Evolutionary conservation across 768 basidiomycete genomes (phyloP).

Genomic region (Panaeolus cyanescens): DNA sequence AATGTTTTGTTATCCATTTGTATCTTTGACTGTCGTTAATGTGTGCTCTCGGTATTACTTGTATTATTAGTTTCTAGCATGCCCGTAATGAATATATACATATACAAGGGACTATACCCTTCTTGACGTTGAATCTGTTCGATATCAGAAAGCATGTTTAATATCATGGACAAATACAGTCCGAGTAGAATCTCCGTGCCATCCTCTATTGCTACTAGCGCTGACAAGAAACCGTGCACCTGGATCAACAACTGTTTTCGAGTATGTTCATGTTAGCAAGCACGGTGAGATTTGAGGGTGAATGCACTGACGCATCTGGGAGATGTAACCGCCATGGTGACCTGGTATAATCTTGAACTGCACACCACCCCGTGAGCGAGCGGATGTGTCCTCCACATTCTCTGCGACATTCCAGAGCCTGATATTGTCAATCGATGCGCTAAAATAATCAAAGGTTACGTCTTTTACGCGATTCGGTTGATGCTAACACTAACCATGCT

Average conservation of each 20-base stretch:
- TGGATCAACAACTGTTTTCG: conserved; percentile 76
- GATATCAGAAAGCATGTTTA: conserved; percentile 46
- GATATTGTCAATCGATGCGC: conserved; percentile 91
- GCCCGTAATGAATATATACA: neutral
- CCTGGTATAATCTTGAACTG: conserved; percentile 96
- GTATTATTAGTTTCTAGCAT: neutral
- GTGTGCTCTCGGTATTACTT: neutral
- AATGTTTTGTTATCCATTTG: conserved; percentile 6
- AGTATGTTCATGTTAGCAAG: conserved; percentile 16
- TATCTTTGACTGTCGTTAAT: conserved; percentile 6
- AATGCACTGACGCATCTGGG: conserved; percentile 79
- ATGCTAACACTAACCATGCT: conserved; percentile 65
- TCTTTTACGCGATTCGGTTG: neutral
- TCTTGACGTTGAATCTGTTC: neutral
- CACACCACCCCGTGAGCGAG: conserved; percentile 65
- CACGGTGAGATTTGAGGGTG: conserved; percentile 1
- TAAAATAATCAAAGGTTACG: conserved; percentile 28
- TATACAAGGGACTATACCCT: neutral
- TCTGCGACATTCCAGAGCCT: conserved; percentile 92
- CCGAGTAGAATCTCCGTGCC: conserved; percentile 88
- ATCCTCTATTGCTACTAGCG: conserved; percentile 91
- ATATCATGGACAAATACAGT: conserved; percentile 93
- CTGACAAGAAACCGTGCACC: conserved; percentile 84
- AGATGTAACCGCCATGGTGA: conserved; percentile 93
- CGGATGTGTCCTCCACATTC: conserved; percentile 67